Conservation (phyloP, 2,329 filamentous ascomycete genomes). For the Beauveria pseudobassiana region DNA sequence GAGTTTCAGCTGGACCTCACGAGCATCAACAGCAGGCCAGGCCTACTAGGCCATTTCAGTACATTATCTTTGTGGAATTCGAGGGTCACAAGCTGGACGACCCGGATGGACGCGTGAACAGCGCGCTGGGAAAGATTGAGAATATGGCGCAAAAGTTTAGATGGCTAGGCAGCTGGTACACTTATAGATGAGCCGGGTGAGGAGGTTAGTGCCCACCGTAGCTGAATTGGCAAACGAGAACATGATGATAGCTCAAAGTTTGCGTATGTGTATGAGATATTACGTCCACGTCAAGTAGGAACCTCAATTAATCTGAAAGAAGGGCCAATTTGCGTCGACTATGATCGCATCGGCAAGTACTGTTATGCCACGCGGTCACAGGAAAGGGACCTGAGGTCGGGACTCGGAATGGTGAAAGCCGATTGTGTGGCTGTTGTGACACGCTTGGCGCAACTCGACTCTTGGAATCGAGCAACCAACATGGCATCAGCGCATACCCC, state of each 20-base stretch:
- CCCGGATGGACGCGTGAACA: constrained; percentile 49
- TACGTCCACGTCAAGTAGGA: neutral
- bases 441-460: too few relatives aligned
- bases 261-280: neutral
- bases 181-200: constrained; percentile 20
- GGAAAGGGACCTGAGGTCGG: too few relatives aligned
- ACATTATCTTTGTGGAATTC: constrained; percentile 93
- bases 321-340: too few relatives aligned
- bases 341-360: too few relatives aligned
- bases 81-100: constrained; percentile 50
- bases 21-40: constrained; percentile 82
- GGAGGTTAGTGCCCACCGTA: too few relatives aligned
- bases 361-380: too few relatives aligned
- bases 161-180: constrained; percentile 63
- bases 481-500: too few relatives aligned
- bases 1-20: constrained; percentile 70
- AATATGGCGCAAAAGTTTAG: constrained; percentile 53
- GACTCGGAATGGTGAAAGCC: too few relatives aligned
- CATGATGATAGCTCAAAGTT: neutral
- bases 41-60: constrained; percentile 70
- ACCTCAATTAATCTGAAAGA: neutral
- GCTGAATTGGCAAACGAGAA: neutral
- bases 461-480: too few relatives aligned
- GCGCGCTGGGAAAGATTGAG: constrained; percentile 51
- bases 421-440: too few relatives aligned